Base-by-base conservation (phyloP, 306 rosid species). In the Pachyrhizus erosus region DNA sequence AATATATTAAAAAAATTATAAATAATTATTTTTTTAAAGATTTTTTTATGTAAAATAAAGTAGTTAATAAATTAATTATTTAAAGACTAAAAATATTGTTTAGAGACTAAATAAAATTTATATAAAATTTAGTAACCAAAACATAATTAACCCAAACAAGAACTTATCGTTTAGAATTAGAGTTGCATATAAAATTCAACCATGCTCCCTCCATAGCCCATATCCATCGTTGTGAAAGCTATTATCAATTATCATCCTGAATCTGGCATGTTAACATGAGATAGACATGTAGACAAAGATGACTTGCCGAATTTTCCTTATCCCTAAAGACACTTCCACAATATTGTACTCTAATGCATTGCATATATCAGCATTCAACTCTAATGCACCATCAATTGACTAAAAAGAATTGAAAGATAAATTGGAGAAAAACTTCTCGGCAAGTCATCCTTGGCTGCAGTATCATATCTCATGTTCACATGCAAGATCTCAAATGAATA, bases 401-500 rank as follows among this genome's bases (percentile, higher is more conserved):
- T 27, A 55, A 27, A 42, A 13, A 8, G 40, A 57, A 21, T 17
- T 14, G 20, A 66, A 65, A 68, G 67, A 21, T 14, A 21, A 33
- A 18, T 42, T 5, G 37, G 40, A 62, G 45, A 84, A 24, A 40
- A 48, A 23, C 42, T 78, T 84, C 48, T 66, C 89, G 89, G 89
- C 89, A 88, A 88, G 83, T 88, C 91, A 88, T 83, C 85, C 88
- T 88, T 88, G 91, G 89, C 89, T 83, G 88, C 88, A 81, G 1
- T 71, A 66, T 67, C 48, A 43, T 80, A 81, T 82, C 89, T 84
- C 89, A 42, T 21, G 66, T 74, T 64, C 51, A 72, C 84, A 81
- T 86, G 88, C 85, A 74, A 81, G 86, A 81, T 71, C 62, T 62
- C 2, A 70, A 83, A 81, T 83, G 89, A 76, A 40, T n/a, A 46